Percentiles rank a stretch among this genome's conserved stretches.
These are phyloP conservation scores for Hanseniaspora thailandica DNA, from an alignment of 805 yeast species.

Conservation along the genomic window DNA sequence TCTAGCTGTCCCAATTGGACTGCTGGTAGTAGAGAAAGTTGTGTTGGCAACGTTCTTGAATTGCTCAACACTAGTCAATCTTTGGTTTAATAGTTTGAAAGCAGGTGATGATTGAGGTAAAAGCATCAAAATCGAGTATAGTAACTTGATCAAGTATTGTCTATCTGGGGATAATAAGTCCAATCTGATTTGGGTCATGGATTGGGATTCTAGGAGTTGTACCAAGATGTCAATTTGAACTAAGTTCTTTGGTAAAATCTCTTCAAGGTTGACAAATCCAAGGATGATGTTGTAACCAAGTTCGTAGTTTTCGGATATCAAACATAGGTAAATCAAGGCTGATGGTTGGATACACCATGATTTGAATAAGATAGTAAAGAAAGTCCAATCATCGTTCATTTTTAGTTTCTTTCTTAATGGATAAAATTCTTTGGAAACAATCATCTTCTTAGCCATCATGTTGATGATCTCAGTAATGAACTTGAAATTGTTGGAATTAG, in stretches of 20 bases:
- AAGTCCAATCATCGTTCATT: conserved; percentile 53
- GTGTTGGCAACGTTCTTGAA: conserved; percentile 21
- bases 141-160: conserved; percentile 71
- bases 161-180: conserved; percentile 81
- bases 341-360: conserved; percentile 91
- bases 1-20: conserved; percentile 2
- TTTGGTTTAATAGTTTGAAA: conserved; percentile 63
- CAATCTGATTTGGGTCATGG: conserved; percentile 71
- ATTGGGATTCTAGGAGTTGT: conserved; percentile 84
- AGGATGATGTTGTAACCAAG: conserved; percentile 74
- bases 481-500: conserved; percentile 36
- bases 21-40: conserved; percentile 15
- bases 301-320: conserved; percentile 79
- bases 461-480: conserved; percentile 77
- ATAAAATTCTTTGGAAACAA: conserved; percentile 73
- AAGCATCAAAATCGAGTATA: conserved; percentile 86
- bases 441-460: conserved; percentile 70
- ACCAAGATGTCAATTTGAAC: conserved; percentile 83
- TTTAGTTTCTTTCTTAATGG: conserved; percentile 57
- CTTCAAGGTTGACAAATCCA: conserved; percentile 67
- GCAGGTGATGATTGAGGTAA: conserved; percentile 81
- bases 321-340: conserved; percentile 72
- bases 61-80: conserved; percentile 41
- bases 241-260: conserved; percentile 57
- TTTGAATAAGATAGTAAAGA: conserved; percentile 66